Evolutionary conservation across 1,284 basidiomycete species (phyloP).

Genomic region (Rhizoctonia solani): DNA sequence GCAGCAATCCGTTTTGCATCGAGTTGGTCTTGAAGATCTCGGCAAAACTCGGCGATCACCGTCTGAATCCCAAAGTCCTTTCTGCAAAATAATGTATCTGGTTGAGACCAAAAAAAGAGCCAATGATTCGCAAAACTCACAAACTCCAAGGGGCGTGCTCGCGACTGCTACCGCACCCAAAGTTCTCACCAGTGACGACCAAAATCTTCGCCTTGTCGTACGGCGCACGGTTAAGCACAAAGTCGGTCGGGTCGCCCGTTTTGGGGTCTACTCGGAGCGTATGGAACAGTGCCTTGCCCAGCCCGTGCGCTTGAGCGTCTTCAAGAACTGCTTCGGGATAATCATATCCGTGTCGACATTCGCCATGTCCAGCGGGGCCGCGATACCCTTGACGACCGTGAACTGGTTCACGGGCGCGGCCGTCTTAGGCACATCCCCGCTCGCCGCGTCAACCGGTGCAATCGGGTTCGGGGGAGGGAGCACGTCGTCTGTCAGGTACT

Average conservation of each 20-base stretch:
- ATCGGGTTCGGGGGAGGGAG: slow-evolving; percentile 67
- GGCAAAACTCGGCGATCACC: slow-evolving; percentile 91
- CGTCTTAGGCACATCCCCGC: slow-evolving; percentile 41
- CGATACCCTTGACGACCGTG: slow-evolving; percentile 77
- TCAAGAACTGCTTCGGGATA: slow-evolving; percentile 95
- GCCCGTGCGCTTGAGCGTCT: slow-evolving; percentile 93
- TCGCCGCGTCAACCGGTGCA: slow-evolving; percentile 41
- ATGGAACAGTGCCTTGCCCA: slow-evolving; percentile 88
- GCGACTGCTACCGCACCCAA: slow-evolving; percentile 91
- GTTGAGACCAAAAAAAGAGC: not conserved
- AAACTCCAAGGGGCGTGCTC: slow-evolving; percentile 98
- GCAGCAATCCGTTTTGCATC: slow-evolving; percentile 97
- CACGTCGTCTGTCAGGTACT: slow-evolving; percentile 78
- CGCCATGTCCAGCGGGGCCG: slow-evolving; percentile 87
- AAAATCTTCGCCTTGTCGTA: slow-evolving; percentile 83
- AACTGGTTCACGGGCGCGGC: slow-evolving; percentile 66
- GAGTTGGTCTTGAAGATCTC: slow-evolving; percentile 93
- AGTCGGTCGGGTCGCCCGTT: slow-evolving; percentile 82
- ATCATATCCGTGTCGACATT: slow-evolving; percentile 98
- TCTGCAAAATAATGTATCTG: slow-evolving; percentile 47
- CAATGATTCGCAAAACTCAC: slow-evolving; percentile 52
- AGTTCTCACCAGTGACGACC: slow-evolving; percentile 89
- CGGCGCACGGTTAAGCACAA: slow-evolving; percentile 85
- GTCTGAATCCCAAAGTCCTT: slow-evolving; percentile 95
- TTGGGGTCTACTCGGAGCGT: slow-evolving; percentile 79